Percentiles rank a stretch among this genome's conserved stretches.
These are phyloP conservation scores for Cercospora sp. DNA, from an alignment of 2,329 filamentous ascomycete species.

Conservation along the genomic window DNA sequence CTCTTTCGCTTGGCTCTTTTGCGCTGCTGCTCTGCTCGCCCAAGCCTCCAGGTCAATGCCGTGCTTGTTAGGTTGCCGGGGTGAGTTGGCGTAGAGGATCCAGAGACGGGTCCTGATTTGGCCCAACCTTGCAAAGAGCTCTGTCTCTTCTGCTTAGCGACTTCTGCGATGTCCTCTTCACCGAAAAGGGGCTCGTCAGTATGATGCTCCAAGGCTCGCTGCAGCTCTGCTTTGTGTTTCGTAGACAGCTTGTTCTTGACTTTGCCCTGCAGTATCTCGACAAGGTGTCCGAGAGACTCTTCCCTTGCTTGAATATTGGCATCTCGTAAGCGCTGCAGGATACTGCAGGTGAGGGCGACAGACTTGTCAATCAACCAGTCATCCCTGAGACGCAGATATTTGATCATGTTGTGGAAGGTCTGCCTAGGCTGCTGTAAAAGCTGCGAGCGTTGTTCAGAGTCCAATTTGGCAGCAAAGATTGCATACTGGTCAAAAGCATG, in stretches of 20 bases:
- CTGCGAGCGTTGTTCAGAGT: constrained; percentile 34
- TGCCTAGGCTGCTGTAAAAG: constrained; percentile 66
- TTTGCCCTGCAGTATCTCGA: constrained; percentile 61
- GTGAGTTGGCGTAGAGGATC: constrained; percentile 31
- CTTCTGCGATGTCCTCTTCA: constrained; percentile 29
- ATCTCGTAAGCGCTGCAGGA: constrained; percentile 77
- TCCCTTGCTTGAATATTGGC: constrained; percentile 69
- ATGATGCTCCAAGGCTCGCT: constrained; percentile 59
- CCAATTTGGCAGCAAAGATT: constrained; percentile 73
- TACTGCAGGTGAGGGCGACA: constrained; percentile 78
- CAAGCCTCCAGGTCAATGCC: constrained; percentile 36
- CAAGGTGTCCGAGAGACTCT: constrained; percentile 62
- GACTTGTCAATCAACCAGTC: constrained; percentile 79
- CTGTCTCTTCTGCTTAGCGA: constrained; percentile 42
- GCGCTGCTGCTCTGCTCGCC: constrained; percentile 23
- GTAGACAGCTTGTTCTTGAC: constrained; percentile 77
- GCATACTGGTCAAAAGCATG: constrained; percentile 80
- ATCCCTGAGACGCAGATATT: constrained; percentile 89
- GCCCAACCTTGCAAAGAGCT: constrained; percentile 45
- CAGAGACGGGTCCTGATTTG: constrained; percentile 33
- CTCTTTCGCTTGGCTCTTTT: constrained; percentile 23
- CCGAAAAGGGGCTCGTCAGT: constrained; percentile 40
- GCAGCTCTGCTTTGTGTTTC: constrained; percentile 81
- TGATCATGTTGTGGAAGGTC: constrained; percentile 65
- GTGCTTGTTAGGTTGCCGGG: constrained; percentile 30